These are phyloP conservation scores for Backusella morwellensis DNA, from an alignment of 192 early-diverging fungal species.

Conservation along the genomic window DNA sequence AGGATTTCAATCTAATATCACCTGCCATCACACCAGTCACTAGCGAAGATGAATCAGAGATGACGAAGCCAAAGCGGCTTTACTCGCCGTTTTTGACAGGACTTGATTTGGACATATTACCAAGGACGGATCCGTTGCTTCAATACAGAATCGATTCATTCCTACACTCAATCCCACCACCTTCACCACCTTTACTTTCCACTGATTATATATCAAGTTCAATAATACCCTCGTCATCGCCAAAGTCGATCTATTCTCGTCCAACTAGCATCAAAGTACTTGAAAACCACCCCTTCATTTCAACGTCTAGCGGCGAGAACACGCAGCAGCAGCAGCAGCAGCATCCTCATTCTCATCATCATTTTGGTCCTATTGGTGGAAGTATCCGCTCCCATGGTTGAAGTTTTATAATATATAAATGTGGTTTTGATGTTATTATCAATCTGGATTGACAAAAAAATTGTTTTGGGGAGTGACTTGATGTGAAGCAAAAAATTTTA, in stretches of 20 bases:
- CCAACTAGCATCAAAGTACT: slow-evolving; percentile 5
- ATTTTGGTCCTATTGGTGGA: background rate
- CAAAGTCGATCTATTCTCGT: background rate
- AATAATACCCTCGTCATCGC: slow-evolving; percentile 1
- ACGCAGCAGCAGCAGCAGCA: background rate
- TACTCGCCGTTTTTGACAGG: slow-evolving; percentile 20
- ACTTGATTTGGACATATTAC: slow-evolving; percentile 19
- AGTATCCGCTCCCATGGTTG: background rate
- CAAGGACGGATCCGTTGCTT: background rate
- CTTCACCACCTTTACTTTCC: background rate
- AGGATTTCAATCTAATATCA: background rate
- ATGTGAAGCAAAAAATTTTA: background rate
- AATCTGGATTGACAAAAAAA: background rate
- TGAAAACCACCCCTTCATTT: slow-evolving; percentile 11
- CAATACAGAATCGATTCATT: slow-evolving; percentile 10
- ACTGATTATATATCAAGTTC: slow-evolving; percentile 1
- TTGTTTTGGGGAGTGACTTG: background rate
- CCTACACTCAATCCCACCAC: background rate
- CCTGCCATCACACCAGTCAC: slow-evolving; percentile 11
- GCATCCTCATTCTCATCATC: background rate
- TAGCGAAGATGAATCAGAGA: slow-evolving; percentile 18
- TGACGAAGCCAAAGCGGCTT: background rate
- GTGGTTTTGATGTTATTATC: background rate
- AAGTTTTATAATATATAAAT: background rate
- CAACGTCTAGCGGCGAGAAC: background rate